These are phyloP conservation scores for Nyctanthes arbortristis DNA, from an alignment of 257 asterid species.

Conservation along the genomic window DNA sequence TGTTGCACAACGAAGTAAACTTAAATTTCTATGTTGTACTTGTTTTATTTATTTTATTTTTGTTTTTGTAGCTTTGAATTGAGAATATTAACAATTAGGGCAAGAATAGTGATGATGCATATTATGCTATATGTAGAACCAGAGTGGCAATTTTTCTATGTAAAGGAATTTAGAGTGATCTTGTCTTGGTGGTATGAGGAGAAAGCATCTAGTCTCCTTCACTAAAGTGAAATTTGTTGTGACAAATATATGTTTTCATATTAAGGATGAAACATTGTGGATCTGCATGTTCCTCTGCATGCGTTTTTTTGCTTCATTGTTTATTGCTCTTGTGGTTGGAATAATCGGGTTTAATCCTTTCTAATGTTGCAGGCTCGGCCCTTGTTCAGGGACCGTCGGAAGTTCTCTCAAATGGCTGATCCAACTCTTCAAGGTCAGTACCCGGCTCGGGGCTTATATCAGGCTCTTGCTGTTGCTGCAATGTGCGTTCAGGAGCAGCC, in stretches of 20 bases:
- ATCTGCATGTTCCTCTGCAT: not conserved
- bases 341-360: not conserved
- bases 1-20: not conserved
- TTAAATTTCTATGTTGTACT: not conserved
- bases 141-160: too few species aligned
- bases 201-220: not conserved
- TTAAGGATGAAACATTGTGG: not conserved
- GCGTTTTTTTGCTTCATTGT: not conserved
- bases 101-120: not conserved
- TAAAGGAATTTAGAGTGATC: too few species aligned
- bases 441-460: conserved; percentile 49
- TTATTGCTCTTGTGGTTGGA: not conserved
- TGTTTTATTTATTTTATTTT: too few species aligned
- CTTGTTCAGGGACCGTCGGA: conserved; percentile 54
- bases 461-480: conserved; percentile 63
- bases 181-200: too few species aligned
- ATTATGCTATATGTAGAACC: too few species aligned
- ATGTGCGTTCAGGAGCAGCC: conserved; percentile 69
- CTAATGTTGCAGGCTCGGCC: conserved; percentile 49
- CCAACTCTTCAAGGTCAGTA: conserved; percentile 54
- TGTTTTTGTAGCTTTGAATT: not conserved
- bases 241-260: not conserved
- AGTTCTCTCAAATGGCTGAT: conserved; percentile 60
- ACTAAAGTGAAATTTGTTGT: not conserved
- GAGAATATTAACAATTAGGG: not conserved